A percentile compares a stretch with the other conserved stretches of the same genome.
These are phyloP conservation scores for Epichloe aotearoae DNA, from an alignment of 2,329 filamentous ascomycete species.

Conservation along the genomic window DNA sequence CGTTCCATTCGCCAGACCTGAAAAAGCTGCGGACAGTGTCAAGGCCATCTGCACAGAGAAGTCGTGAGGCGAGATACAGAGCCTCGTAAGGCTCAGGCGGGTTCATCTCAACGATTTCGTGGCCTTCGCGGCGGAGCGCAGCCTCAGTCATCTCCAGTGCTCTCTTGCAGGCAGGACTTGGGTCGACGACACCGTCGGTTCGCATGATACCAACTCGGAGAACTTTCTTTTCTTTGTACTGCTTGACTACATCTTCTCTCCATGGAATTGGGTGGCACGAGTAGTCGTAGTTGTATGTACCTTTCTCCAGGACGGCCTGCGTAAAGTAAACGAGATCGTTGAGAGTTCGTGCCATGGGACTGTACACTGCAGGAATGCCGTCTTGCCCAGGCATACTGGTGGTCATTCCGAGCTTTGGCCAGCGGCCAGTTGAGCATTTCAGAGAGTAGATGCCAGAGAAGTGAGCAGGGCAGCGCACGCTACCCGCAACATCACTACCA, in stretches of 20 bases:
- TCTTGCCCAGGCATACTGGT: constrained; percentile 92
- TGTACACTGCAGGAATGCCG: constrained; percentile 77
- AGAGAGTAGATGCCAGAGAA: constrained; percentile 83
- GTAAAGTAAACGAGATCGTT: constrained; percentile 78
- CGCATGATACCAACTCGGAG: constrained; percentile 65
- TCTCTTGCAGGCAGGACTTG: constrained; percentile 69
- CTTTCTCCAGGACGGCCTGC: constrained; percentile 60
- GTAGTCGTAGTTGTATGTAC: constrained; percentile 82
- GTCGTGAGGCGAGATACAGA: constrained; percentile 61
- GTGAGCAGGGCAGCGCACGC: constrained; percentile 74
- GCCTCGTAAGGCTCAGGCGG: constrained; percentile 63
- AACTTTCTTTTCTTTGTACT: constrained; percentile 46
- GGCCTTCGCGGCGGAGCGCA: constrained; percentile 58
- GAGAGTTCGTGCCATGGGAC: constrained; percentile 80
- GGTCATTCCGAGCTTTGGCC: constrained; percentile 72
- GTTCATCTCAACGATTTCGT: constrained; percentile 53
- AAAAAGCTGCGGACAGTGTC: constrained; percentile 67
- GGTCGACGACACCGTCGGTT: constrained; percentile 72
- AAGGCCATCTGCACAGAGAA: constrained; percentile 77
- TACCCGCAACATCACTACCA: constrained; percentile 83
- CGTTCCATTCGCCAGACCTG: constrained; percentile 64
- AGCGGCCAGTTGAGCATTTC: constrained; percentile 76
- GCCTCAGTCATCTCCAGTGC: constrained; percentile 58
- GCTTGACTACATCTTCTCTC: constrained; percentile 47
- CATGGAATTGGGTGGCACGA: constrained; percentile 76